These are phyloP conservation scores for Lentinula guzmanii DNA, from an alignment of 768 basidiomycete species.

Conservation along the genomic window DNA sequence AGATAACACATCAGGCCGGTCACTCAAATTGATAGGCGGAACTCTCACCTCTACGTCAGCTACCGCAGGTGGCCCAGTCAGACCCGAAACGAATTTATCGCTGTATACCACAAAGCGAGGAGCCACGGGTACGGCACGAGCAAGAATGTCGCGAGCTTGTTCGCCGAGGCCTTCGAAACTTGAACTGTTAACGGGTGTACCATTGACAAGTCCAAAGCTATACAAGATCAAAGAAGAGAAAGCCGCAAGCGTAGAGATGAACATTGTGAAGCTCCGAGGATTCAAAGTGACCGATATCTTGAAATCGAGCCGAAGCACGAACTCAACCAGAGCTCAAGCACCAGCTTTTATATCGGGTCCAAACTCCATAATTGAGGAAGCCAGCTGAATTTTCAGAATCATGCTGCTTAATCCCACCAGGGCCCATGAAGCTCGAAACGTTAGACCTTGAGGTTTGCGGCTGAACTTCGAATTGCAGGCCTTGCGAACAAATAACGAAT, in stretches of 20 bases:
- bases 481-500: conserved; percentile 1
- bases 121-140: conserved; percentile 25
- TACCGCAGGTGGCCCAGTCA: conserved; percentile 29
- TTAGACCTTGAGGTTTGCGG: not conserved
- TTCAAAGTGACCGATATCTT: conserved; percentile 1
- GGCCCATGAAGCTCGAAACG: not conserved
- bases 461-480: not conserved
- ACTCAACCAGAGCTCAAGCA: not conserved
- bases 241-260: conserved; percentile 9
- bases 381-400: not conserved
- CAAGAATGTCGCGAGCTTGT: conserved; percentile 24
- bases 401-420: not conserved
- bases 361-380: not conserved
- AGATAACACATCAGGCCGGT: not conserved
- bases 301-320: not conserved
- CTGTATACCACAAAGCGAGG: conserved; percentile 25
- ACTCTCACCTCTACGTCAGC: conserved; percentile 23
- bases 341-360: not conserved
- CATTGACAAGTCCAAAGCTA: conserved; percentile 10
- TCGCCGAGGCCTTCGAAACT: conserved; percentile 21
- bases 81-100: conserved; percentile 29
- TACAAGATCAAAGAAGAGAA: conserved; percentile 13
- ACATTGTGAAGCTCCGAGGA: conserved; percentile 11
- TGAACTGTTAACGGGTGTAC: conserved; percentile 15
- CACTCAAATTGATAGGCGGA: not conserved